These are phyloP conservation scores for Scheffersomyces stipitis DNA, from an alignment of 805 yeast species.

Conservation along the genomic window DNA sequence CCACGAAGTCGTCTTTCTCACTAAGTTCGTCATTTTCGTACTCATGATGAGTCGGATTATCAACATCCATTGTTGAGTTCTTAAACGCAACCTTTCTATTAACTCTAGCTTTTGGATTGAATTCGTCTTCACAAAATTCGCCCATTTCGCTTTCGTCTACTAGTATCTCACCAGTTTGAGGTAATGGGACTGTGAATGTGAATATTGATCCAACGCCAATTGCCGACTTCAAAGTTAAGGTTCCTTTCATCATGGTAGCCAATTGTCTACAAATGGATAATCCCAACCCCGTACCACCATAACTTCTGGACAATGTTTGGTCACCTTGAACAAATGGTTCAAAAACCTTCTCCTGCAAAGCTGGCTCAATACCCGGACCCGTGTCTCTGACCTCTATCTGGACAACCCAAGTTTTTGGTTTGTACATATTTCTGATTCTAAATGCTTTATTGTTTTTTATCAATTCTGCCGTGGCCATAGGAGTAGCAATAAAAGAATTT, in stretches of 20 bases:
- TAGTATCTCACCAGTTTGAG: conserved; percentile 58
- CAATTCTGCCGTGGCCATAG: conserved; percentile 23
- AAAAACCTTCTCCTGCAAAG: conserved; percentile 78
- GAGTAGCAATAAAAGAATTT: not conserved
- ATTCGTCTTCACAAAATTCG: conserved; percentile 63
- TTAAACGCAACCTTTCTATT: conserved; percentile 51
- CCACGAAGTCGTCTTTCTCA: too few species aligned
- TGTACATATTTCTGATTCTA: conserved; percentile 33
- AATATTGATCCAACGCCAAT: conserved; percentile 86
- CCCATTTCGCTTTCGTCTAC: conserved; percentile 37
- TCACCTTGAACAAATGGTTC: conserved; percentile 98
- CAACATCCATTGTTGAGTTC: too few species aligned
- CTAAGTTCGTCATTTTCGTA: too few species aligned
- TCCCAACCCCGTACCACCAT: conserved; percentile 97
- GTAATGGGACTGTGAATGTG: conserved; percentile 73
- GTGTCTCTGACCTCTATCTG: conserved; percentile 82
- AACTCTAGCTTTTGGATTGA: conserved; percentile 53
- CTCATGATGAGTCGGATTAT: too few species aligned
- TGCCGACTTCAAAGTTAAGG: conserved; percentile 67
- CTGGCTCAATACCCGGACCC: conserved; percentile 91
- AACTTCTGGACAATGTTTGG: conserved; percentile 83
- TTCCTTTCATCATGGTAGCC: conserved; percentile 88
- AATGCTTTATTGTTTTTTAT: conserved; percentile 36
- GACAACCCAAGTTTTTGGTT: conserved; percentile 53
- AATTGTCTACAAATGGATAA: conserved; percentile 85